Evolutionary conservation across 2,329 filamentous ascomycete species (phyloP).

Genomic region (Penicillium sp.): DNA sequence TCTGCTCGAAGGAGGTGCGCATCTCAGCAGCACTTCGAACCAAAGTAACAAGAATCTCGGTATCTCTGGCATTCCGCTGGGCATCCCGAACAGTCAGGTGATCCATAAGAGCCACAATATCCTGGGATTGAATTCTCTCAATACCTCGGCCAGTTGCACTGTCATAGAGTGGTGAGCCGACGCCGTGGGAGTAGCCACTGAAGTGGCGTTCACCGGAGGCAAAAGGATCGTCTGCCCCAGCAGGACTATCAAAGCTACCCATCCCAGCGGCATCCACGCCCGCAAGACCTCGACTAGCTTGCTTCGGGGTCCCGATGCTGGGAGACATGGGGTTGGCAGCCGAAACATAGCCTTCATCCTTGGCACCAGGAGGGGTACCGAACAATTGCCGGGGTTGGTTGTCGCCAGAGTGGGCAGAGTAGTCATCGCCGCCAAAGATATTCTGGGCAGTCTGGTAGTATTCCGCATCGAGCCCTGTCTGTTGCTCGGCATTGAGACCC

Average conservation of each 20-base stretch:
- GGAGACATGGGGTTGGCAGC: slow-evolving; percentile 59
- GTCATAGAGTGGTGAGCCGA: slow-evolving; percentile 86
- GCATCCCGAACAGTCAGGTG: slow-evolving; percentile 96
- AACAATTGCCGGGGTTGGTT: slow-evolving; percentile 38
- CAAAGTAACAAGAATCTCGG: slow-evolving; percentile 90
- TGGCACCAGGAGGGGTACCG: slow-evolving; percentile 59
- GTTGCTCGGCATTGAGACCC: slow-evolving; percentile 54
- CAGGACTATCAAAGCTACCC: slow-evolving; percentile 49
- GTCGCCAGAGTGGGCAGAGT: slow-evolving; percentile 36
- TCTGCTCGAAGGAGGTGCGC: slow-evolving; percentile 92
- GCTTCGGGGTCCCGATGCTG: slow-evolving; percentile 48
- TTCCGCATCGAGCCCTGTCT: slow-evolving; percentile 57
- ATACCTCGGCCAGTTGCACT: slow-evolving; percentile 81
- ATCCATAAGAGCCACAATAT: slow-evolving; percentile 96
- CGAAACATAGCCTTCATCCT: slow-evolving; percentile 91
- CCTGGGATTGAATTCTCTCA: slow-evolving; percentile 90
- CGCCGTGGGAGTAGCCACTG: slow-evolving; percentile 88
- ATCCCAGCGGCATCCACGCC: slow-evolving; percentile 54
- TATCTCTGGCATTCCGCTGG: slow-evolving; percentile 91
- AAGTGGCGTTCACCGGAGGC: slow-evolving; percentile 63
- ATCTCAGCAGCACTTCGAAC: slow-evolving; percentile 94
- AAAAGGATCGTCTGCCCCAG: slow-evolving; percentile 62
- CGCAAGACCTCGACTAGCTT: slow-evolving; percentile 47
- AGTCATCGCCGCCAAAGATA: slow-evolving; percentile 38
- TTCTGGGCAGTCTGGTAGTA: slow-evolving; percentile 56